Percentiles rank a stretch among this genome's conserved stretches.
phyloP scores from a whole-genome alignment of 2,329 filamentous ascomycete species.

The Curvularia lunata region DNA sequence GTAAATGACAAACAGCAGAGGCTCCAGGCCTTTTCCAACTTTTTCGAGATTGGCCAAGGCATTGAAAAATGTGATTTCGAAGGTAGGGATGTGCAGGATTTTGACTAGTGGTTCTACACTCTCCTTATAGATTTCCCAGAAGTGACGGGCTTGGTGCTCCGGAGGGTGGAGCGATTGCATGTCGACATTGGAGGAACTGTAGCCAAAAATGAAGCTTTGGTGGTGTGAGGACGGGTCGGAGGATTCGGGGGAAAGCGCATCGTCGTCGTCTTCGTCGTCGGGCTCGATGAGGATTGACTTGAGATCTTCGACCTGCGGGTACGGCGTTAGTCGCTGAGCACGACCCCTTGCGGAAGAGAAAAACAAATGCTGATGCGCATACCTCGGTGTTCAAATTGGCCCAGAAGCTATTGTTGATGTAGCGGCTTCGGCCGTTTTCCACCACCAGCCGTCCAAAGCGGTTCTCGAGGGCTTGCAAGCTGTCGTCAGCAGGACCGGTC shows the following conservation, averaged over 20 bases:
- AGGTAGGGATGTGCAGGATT: constrained; percentile 72
- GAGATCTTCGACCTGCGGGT: constrained; percentile 63
- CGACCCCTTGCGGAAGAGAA: neutral
- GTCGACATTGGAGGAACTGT: constrained; percentile 73
- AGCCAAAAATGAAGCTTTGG: constrained; percentile 75
- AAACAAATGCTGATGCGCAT: constrained; percentile 21
- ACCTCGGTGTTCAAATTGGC: constrained; percentile 77
- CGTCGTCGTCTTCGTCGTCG: constrained; percentile 70
- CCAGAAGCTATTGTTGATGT: constrained; percentile 80
- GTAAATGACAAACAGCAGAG: constrained; percentile 68
- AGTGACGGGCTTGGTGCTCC: constrained; percentile 65
- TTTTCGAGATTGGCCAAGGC: constrained; percentile 65
- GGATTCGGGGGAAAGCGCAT: constrained; percentile 52
- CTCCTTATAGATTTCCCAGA: constrained; percentile 75
- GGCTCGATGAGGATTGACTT: constrained; percentile 68
- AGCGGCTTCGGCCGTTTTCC: constrained; percentile 72
- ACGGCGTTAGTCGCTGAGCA: neutral
- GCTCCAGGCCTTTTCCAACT: constrained; percentile 64
- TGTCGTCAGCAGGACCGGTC: constrained; percentile 39
- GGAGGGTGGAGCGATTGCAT: constrained; percentile 70
- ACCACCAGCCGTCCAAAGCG: constrained; percentile 73
- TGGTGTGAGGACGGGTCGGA: constrained; percentile 58
- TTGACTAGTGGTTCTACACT: constrained; percentile 78
- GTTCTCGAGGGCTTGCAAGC: constrained; percentile 52
- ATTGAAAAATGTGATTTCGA: constrained; percentile 66